phyloP scores from a whole-genome alignment of 1,284 basidiomycete species.

The Waitea zeae region DNA sequence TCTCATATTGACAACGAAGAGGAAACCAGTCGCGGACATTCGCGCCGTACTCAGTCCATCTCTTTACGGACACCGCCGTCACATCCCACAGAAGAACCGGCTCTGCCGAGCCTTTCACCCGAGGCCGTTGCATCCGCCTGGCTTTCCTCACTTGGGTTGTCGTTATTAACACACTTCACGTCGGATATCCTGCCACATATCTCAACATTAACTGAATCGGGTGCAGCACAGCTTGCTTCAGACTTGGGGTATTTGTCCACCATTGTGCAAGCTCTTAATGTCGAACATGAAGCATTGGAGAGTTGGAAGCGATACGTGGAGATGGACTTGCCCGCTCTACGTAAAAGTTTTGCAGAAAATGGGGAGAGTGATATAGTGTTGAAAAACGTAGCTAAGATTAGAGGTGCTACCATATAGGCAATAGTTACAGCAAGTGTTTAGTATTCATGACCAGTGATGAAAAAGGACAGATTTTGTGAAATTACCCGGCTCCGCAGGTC shows the following conservation, averaged over 20 bases:
- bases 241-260: slow-evolving; percentile 84
- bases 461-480: no score
- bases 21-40: slow-evolving; percentile 19
- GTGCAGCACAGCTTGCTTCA: slow-evolving; percentile 71
- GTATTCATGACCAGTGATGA: no score
- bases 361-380: slow-evolving; percentile 14
- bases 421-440: no score
- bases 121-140: slow-evolving; percentile 78
- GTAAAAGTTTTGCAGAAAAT: slow-evolving; percentile 12
- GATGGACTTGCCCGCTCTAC: slow-evolving; percentile 34
- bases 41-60: slow-evolving; percentile 14
- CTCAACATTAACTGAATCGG: slow-evolving; percentile 36
- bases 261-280: slow-evolving; percentile 81
- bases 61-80: slow-evolving; percentile 17
- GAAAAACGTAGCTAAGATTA: slow-evolving; percentile 27
- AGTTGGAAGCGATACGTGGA: slow-evolving; percentile 54
- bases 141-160: slow-evolving; percentile 77
- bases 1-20: slow-evolving; percentile 7
- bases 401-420: no score
- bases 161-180: slow-evolving; percentile 61
- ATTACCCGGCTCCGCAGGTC: no score
- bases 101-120: slow-evolving; percentile 19
- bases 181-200: slow-evolving; percentile 46
- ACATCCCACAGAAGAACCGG: no score
- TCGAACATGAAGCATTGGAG: slow-evolving; percentile 61